Evolutionary conservation across 2,329 filamentous ascomycete genomes (phyloP).

Genomic region (Hawksworthiomyces lignivorus): DNA sequence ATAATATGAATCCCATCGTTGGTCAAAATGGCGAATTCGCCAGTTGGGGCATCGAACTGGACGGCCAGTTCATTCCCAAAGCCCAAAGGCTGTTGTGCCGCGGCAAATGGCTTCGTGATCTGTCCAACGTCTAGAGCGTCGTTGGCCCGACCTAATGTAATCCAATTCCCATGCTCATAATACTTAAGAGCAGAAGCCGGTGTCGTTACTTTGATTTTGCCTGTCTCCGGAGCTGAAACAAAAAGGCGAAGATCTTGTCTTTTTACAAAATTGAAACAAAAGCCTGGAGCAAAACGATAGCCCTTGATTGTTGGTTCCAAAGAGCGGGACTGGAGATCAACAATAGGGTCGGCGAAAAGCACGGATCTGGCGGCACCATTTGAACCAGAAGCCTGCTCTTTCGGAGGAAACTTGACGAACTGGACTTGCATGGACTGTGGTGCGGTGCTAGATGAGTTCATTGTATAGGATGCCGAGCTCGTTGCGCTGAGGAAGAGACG

Average conservation of each 20-base stretch:
- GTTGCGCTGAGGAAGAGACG: slow-evolving; percentile 89
- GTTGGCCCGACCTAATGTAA: slow-evolving; percentile 58
- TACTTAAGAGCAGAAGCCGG: slow-evolving; percentile 50
- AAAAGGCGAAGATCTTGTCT: slow-evolving; percentile 50
- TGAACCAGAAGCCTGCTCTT: slow-evolving; percentile 25
- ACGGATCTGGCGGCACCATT: slow-evolving; percentile 7
- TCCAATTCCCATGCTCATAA: slow-evolving; percentile 72
- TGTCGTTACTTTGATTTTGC: slow-evolving; percentile 61
- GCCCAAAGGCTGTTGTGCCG: slow-evolving; percentile 59
- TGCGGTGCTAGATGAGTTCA: slow-evolving; percentile 52
- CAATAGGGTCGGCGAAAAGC: slow-evolving; percentile 29
- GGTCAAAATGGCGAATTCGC: slow-evolving; percentile 85
- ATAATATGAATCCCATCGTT: slow-evolving; percentile 86
- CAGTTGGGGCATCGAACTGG: slow-evolving; percentile 79
- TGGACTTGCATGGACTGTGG: slow-evolving; percentile 97
- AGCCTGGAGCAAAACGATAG: slow-evolving; percentile 71
- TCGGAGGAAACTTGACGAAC: slow-evolving; percentile 88
- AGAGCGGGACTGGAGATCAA: slow-evolving; percentile 41
- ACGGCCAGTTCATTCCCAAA: slow-evolving; percentile 94
- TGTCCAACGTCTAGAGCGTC: slow-evolving; percentile 72
- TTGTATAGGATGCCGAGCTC: slow-evolving; percentile 61
- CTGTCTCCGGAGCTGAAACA: slow-evolving; percentile 79
- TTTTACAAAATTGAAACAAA: slow-evolving; percentile 75
- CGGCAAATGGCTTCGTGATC: slow-evolving; percentile 64
- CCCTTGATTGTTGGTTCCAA: slow-evolving; percentile 45